Evolutionary conservation across 306 rosid species (phyloP).

Genomic region (Prunus fruticosa): DNA sequence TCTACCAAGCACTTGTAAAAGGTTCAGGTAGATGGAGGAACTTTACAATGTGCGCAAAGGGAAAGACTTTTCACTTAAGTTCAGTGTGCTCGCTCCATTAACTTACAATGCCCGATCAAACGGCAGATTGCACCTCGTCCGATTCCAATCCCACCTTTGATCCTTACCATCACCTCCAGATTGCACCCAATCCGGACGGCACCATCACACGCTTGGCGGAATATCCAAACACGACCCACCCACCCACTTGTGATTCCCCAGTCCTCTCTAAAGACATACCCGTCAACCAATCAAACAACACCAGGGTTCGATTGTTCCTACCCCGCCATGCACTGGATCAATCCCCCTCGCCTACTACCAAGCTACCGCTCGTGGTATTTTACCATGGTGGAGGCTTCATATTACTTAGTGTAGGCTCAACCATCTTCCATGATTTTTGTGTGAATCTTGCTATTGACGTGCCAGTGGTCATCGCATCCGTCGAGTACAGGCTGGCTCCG

Average conservation of each 20-base stretch:
- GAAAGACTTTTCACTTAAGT: too few relatives aligned
- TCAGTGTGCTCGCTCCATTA: too few relatives aligned
- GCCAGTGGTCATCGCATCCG: too few relatives aligned
- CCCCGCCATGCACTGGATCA: conserved; percentile 29
- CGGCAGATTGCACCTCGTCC: background rate
- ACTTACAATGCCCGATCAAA: background rate
- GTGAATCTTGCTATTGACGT: background rate
- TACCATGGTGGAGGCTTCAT: conserved; percentile 54
- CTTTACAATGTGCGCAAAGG: too few relatives aligned
- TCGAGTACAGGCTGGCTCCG: too few relatives aligned
- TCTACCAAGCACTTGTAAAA: too few relatives aligned
- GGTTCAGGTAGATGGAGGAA: too few relatives aligned
- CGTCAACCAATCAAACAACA: conserved; percentile 39
- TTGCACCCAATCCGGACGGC: conserved; percentile 31
- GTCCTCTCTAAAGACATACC: conserved; percentile 41
- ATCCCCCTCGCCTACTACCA: background rate
- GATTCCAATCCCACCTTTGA: conserved; percentile 6
- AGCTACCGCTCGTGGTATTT: conserved; percentile 42
- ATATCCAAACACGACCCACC: conserved; percentile 21
- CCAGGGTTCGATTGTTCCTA: conserved; percentile 37
- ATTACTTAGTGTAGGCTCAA: conserved; percentile 15
- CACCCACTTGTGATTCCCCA: conserved; percentile 34
- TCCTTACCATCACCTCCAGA: conserved; percentile 32
- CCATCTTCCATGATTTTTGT: conserved; percentile 29
- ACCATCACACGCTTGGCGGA: conserved; percentile 32